Evolutionary conservation across 2,329 filamentous ascomycete genomes (phyloP).

Genomic region (Orbilia blumenaviensis): DNA sequence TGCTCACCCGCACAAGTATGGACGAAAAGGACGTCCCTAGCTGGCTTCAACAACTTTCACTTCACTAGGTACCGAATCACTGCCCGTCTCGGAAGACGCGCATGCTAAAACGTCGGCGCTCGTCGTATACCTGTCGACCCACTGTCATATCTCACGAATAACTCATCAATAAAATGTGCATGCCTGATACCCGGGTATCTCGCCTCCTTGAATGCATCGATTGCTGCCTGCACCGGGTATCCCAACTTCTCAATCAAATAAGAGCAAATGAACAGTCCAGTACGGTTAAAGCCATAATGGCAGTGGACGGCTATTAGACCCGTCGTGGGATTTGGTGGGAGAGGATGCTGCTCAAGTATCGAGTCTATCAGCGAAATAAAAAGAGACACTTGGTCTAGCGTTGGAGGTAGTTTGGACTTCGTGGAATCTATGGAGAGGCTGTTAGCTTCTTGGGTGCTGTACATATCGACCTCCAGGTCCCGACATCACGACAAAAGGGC

Average conservation of each 20-base stretch:
- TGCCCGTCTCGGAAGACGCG: neutral
- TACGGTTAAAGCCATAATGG: constrained; percentile 95
- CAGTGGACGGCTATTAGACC: constrained; percentile 70
- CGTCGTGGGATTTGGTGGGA: constrained; percentile 49
- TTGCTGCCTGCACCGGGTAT: constrained; percentile 76
- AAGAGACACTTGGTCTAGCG: constrained; percentile 68
- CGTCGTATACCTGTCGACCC: constrained; percentile 62
- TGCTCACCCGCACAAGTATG: constrained; percentile 13
- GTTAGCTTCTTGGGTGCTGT: too few relatives aligned
- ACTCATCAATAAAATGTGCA: constrained; percentile 83
- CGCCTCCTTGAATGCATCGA: constrained; percentile 77
- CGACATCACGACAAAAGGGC: neutral
- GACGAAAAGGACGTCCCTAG: constrained; percentile 5
- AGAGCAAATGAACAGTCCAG: constrained; percentile 87
- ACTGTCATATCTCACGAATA: constrained; percentile 79
- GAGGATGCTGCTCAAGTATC: constrained; percentile 54
- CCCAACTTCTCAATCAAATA: constrained; percentile 86
- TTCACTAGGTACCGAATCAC: neutral
- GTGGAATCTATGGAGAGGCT: constrained; percentile 63
- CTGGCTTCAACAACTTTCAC: neutral
- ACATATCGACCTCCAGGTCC: too few relatives aligned
- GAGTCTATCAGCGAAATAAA: constrained; percentile 70
- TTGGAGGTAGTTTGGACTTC: constrained; percentile 87
- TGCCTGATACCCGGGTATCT: constrained; percentile 87
- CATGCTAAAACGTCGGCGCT: constrained; percentile 59